Conservation (phyloP, 306 rosid genomes). For the Quercus robur region DNA sequence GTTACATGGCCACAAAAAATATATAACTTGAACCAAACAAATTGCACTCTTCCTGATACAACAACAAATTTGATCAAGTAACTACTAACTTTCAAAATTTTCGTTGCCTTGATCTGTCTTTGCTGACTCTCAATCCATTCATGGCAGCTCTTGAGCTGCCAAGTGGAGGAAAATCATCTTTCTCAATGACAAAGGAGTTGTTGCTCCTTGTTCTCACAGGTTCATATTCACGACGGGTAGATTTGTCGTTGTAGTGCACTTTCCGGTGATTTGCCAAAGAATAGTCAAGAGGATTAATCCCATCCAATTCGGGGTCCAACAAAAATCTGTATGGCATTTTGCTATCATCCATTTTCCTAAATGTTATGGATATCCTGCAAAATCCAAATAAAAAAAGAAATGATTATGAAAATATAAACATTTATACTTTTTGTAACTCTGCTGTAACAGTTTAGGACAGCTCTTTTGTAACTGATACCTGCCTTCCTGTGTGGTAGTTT, state of each 20-base stretch:
- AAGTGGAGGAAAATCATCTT: constrained; percentile 20
- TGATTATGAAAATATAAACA: not conserved
- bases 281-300: constrained; percentile 32
- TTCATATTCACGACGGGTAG: not conserved
- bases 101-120: not conserved
- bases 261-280: not conserved
- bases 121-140: constrained; percentile 6
- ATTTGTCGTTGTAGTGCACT: not conserved
- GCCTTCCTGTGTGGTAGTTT: too few relatives aligned
- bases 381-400: not conserved
- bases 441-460: too few relatives aligned
- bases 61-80: too few relatives aligned
- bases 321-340: constrained; percentile 41
- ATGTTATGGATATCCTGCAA: constrained; percentile 64
- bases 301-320: constrained; percentile 37
- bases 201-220: not conserved
- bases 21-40: too few relatives aligned
- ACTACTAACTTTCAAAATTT: too few relatives aligned
- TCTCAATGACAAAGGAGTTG: constrained; percentile 8
- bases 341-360: constrained; percentile 51
- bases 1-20: too few relatives aligned
- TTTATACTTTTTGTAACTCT: not conserved
- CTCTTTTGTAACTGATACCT: too few relatives aligned
- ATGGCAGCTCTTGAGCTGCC: not conserved
- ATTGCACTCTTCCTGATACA: too few relatives aligned